Conservation (phyloP, 1,284 basidiomycete genomes). For the Inonotus obliquus region DNA sequence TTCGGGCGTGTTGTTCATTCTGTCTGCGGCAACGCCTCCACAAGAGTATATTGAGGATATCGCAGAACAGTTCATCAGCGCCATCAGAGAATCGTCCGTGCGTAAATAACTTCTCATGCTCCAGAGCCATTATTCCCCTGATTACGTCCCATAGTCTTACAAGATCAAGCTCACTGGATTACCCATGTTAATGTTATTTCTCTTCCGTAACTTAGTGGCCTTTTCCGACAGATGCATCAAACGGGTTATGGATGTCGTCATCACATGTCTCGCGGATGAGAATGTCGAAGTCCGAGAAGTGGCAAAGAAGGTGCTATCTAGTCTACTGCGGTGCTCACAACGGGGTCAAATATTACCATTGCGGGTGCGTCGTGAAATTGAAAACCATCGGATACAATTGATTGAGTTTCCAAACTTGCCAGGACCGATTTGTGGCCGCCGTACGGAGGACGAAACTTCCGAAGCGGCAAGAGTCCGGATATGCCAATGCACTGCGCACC, state of each 20-base stretch:
- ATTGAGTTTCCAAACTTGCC: slow-evolving; percentile 6
- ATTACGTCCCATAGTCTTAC: slow-evolving; percentile 54
- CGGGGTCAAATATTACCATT: slow-evolving; percentile 83
- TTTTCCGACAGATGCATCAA: slow-evolving; percentile 64
- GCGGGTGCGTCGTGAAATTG: slow-evolving; percentile 48
- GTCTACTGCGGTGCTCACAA: slow-evolving; percentile 91
- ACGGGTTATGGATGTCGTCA: slow-evolving; percentile 74
- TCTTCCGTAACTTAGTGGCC: slow-evolving; percentile 79
- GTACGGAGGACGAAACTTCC: slow-evolving; percentile 67
- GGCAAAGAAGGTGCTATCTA: slow-evolving; percentile 86
- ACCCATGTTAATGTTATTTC: slow-evolving; percentile 76
- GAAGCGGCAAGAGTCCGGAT: slow-evolving; percentile 63
- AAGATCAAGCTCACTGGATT: slow-evolving; percentile 71
- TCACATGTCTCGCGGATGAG: slow-evolving; percentile 82
- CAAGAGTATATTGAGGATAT: slow-evolving; percentile 57
- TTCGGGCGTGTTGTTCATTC: slow-evolving; percentile 66
- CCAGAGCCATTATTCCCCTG: slow-evolving; percentile 8
- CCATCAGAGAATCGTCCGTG: slow-evolving; percentile 68
- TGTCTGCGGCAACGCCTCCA: slow-evolving; percentile 66
- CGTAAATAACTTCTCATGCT: slow-evolving; percentile 9
- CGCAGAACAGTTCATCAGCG: slow-evolving; percentile 53
- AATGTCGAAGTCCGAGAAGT: slow-evolving; percentile 94
- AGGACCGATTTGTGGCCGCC: slow-evolving; percentile 77
- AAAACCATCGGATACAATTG: background rate
- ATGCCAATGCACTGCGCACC: slow-evolving; percentile 68